Evolutionary conservation across 1,284 basidiomycete genomes (phyloP).

Genomic region (Malassezia brasiliensis): DNA sequence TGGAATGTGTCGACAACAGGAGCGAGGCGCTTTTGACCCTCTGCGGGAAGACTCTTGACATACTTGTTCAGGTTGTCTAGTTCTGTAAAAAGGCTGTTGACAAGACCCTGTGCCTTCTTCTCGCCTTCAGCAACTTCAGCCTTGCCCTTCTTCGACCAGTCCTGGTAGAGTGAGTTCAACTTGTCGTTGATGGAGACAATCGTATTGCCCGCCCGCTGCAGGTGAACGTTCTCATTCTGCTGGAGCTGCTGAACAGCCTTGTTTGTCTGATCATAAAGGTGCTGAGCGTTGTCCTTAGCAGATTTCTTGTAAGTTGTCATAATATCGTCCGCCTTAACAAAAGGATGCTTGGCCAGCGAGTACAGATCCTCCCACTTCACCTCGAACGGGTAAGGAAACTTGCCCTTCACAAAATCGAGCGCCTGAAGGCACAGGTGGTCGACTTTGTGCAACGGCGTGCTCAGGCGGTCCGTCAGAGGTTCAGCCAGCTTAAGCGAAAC

Average conservation of each 20-base stretch:
- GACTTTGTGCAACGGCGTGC: slow-evolving; percentile 37
- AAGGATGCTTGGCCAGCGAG: slow-evolving; percentile 27
- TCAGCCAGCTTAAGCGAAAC: slow-evolving; percentile 28
- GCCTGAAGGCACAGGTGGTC: slow-evolving; percentile 36
- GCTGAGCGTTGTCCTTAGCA: slow-evolving; percentile 21
- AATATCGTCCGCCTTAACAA: slow-evolving; percentile 26
- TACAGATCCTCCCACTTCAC: slow-evolving; percentile 36
- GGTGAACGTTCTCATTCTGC: slow-evolving; percentile 36
- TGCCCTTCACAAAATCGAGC: slow-evolving; percentile 41
- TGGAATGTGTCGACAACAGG: slow-evolving; percentile 39
- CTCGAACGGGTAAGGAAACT: slow-evolving; percentile 45
- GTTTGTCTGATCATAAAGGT: slow-evolving; percentile 15
- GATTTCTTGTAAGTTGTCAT: slow-evolving; percentile 27
- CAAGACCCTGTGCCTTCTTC: slow-evolving; percentile 32
- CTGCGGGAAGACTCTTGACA: slow-evolving; percentile 33
- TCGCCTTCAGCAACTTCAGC: slow-evolving; percentile 33
- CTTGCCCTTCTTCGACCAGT: slow-evolving; percentile 29
- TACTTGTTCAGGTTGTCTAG: slow-evolving; percentile 42
- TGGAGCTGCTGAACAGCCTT: slow-evolving; percentile 39
- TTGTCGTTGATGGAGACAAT: slow-evolving; percentile 25
- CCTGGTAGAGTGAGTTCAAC: slow-evolving; percentile 33
- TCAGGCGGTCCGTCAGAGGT: slow-evolving; percentile 34
- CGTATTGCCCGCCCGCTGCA: slow-evolving; percentile 27
- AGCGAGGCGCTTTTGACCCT: slow-evolving; percentile 38
- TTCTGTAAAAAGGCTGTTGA: slow-evolving; percentile 9